A percentile compares a stretch with the other conserved stretches of the same genome.
Conservation (phyloP, 2,329 filamentous ascomycete genomes). For the Fusarium acutatum region DNA sequence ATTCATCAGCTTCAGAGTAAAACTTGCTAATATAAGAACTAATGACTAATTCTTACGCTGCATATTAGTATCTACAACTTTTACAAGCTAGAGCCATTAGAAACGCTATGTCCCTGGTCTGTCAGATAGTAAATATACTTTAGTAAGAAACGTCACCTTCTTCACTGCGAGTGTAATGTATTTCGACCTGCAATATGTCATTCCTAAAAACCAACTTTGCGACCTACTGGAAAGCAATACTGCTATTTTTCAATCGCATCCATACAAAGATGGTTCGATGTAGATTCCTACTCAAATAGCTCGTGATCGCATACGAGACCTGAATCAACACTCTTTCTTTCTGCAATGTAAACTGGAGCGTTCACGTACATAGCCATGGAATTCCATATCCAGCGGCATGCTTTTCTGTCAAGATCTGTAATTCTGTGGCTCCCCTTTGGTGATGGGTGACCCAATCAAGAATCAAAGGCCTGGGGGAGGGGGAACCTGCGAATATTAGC, state of each 20-base stretch:
- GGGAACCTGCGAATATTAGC: constrained; percentile 55
- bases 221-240: constrained; percentile 32
- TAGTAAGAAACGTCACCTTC: constrained; percentile 16
- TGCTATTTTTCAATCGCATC: constrained; percentile 25
- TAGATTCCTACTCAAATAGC: constrained; percentile 28
- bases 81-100: not conserved
- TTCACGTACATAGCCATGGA: constrained; percentile 33
- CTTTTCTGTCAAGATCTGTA: constrained; percentile 1
- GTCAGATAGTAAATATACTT: not conserved
- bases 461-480: constrained; percentile 63
- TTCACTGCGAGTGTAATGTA: constrained; percentile 8
- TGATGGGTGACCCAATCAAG: constrained; percentile 44
- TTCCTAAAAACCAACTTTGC: constrained; percentile 29
- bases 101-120: not conserved
- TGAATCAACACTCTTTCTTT: constrained; percentile 34
- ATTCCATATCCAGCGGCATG: constrained; percentile 12
- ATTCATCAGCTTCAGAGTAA: not conserved
- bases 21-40: not conserved
- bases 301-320: constrained; percentile 28
- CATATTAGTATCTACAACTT: constrained; percentile 4
- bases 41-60: not conserved
- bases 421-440: not conserved
- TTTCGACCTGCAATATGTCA: constrained; percentile 31
- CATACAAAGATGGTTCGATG: constrained; percentile 17
- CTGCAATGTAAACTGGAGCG: constrained; percentile 30